phyloP scores from a whole-genome alignment of 1,284 basidiomycete species.

The Rhodofomes roseus region DNA sequence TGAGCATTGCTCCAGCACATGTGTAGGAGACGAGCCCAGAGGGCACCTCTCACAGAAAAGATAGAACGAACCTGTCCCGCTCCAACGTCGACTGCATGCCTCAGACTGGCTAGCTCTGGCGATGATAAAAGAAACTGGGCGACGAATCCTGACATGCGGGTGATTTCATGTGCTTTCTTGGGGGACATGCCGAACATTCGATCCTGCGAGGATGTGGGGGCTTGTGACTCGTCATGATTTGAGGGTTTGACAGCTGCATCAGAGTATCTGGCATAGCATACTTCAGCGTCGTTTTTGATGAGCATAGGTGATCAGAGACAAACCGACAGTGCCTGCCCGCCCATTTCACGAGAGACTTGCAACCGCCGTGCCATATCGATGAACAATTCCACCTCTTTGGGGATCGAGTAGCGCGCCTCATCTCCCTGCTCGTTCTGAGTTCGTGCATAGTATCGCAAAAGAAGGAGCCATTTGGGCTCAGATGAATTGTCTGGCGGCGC shows the following conservation, averaged over 20 bases:
- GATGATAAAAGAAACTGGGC: constrained; percentile 21
- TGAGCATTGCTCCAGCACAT: neutral
- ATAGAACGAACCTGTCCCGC: constrained; percentile 46
- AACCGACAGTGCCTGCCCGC: neutral
- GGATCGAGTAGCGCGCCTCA: constrained; percentile 2
- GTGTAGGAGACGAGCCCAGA: neutral
- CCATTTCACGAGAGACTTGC: constrained; percentile 15
- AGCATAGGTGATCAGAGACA: neutral
- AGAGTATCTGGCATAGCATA: too few species aligned
- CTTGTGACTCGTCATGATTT: neutral
- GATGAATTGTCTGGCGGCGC: neutral
- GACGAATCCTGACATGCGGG: constrained; percentile 41
- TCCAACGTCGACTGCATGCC: constrained; percentile 47
- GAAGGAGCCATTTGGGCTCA: constrained; percentile 13
- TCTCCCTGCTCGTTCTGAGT: neutral
- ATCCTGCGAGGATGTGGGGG: neutral
- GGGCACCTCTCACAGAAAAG: too few species aligned
- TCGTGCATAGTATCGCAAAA: constrained; percentile 22
- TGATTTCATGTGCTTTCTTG: constrained; percentile 52
- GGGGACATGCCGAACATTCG: constrained; percentile 42
- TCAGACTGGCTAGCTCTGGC: constrained; percentile 14
- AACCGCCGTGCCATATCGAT: constrained; percentile 14
- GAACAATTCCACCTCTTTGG: constrained; percentile 7
- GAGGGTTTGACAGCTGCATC: too few species aligned
- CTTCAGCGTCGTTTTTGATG: too few species aligned